phyloP scores from a whole-genome alignment of 106 monocot species.

The Phalaenopsis aphrodite region DNA sequence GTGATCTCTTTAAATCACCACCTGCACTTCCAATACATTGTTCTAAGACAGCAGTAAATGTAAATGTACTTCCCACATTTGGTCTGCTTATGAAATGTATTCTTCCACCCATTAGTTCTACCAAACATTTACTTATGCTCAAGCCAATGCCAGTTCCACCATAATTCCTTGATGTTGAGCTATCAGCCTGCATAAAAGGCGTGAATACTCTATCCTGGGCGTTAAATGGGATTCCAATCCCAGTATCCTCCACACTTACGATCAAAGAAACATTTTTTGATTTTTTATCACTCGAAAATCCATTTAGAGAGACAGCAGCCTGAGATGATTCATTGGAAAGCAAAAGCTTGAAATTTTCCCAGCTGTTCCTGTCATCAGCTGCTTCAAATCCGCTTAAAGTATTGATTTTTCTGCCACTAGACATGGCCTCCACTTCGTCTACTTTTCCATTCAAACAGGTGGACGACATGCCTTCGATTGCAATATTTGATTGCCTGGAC shows the following conservation, averaged over 20 bases:
- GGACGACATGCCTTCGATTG: conserved; percentile 13
- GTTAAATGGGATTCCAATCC: conserved; percentile 80
- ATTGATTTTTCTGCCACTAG: conserved; percentile 14
- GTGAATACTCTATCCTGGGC: conserved; percentile 89
- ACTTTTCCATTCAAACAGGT: conserved; percentile 24
- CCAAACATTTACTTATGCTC: conserved; percentile 93
- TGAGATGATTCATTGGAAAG: conserved; percentile 27
- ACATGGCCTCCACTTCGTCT: conserved; percentile 9
- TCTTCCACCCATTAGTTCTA: conserved; percentile 86
- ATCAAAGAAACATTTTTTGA: conserved; percentile 46
- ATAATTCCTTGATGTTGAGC: conserved; percentile 89
- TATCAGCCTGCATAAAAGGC: conserved; percentile 98
- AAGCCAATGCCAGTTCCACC: conserved; percentile 98
- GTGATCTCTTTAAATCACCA: conserved; percentile 30
- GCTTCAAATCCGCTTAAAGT: conserved; percentile 81
- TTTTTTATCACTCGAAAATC: conserved; percentile 8
- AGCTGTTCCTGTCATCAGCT: conserved; percentile 70
- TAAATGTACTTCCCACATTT: conserved; percentile 85
- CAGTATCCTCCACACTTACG: conserved; percentile 86
- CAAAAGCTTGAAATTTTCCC: conserved; percentile 66
- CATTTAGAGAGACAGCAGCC: conserved; percentile 19
- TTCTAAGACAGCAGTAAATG: conserved; percentile 68
- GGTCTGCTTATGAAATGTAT: conserved; percentile 75
- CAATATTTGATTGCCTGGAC: conserved; percentile 34
- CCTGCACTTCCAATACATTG: conserved; percentile 15